These are phyloP conservation scores for Ophiostoma montium DNA, from an alignment of 2,329 filamentous ascomycete genomes.

Conservation along the genomic window DNA sequence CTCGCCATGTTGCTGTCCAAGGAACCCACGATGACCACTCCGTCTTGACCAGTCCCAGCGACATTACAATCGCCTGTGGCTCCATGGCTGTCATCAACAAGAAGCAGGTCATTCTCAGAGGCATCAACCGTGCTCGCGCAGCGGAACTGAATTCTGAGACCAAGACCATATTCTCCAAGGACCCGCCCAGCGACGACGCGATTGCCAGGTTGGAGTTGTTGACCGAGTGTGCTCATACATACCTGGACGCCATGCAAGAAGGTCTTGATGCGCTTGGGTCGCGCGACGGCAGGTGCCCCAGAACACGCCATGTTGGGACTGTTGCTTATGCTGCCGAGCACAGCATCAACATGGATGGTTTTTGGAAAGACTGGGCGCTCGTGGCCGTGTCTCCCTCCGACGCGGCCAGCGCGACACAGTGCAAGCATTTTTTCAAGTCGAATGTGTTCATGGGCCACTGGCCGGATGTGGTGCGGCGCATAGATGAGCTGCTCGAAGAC, in stretches of 20 bases:
- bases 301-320: background rate
- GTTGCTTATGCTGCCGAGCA: background rate
- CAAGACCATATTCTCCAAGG: background rate
- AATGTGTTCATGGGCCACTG: background rate
- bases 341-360: background rate
- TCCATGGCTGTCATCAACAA: background rate
- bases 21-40: no score
- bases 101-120: background rate
- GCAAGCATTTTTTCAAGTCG: background rate
- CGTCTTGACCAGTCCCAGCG: no score
- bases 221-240: background rate
- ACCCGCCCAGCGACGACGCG: background rate
- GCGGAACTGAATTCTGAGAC: background rate
- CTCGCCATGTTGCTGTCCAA: background rate
- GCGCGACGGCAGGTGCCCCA: no score
- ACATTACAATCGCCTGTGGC: background rate
- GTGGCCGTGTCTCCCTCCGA: background rate
- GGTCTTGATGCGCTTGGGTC: background rate
- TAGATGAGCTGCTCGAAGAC: background rate
- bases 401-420: background rate
- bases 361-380: background rate
- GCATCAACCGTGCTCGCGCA: background rate
- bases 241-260: background rate
- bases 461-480: background rate
- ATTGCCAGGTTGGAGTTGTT: background rate